A percentile compares a stretch with the other conserved stretches of the same genome.
Conservation (phyloP, 1,139 yeast species). For the Eremothecium gossypii region DNA sequence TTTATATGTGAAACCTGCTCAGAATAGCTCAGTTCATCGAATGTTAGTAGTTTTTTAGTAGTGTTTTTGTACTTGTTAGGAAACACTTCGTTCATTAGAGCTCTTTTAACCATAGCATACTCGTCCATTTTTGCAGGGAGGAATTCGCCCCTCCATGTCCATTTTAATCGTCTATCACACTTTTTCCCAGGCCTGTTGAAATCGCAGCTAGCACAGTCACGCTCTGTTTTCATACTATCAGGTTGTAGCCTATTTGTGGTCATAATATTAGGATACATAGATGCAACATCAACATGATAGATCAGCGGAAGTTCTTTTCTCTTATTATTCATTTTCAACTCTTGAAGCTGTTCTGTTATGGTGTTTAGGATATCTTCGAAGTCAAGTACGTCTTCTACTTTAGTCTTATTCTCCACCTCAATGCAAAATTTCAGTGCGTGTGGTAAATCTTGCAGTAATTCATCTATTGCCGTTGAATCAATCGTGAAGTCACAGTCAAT, state of each 20-base stretch:
- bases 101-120: constrained; percentile 79
- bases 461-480: constrained; percentile 78
- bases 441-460: constrained; percentile 61
- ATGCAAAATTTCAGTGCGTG: constrained; percentile 74
- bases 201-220: constrained; percentile 96
- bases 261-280: constrained; percentile 99
- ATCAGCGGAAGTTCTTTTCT: constrained; percentile 76
- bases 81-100: constrained; percentile 70
- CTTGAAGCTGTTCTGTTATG: constrained; percentile 47
- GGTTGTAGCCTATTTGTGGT: constrained; percentile 96
- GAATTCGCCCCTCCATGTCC: constrained; percentile 99
- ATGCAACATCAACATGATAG: constrained; percentile 97
- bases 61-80: constrained; percentile 41
- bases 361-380: constrained; percentile 61
- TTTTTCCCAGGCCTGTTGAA: constrained; percentile 90
- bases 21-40: constrained; percentile 63
- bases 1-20: constrained; percentile 75
- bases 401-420: constrained; percentile 69
- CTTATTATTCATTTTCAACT: constrained; percentile 50
- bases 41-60: constrained; percentile 43
- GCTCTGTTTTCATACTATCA: constrained; percentile 92
- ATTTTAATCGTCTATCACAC: constrained; percentile 84
- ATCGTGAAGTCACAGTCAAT: constrained; percentile 64
- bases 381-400: constrained; percentile 66
- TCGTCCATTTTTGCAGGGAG: constrained; percentile 89